Evolutionary conservation across 2,329 filamentous ascomycete genomes (phyloP).

Genomic region (Trichoderma koningiopsis): DNA sequence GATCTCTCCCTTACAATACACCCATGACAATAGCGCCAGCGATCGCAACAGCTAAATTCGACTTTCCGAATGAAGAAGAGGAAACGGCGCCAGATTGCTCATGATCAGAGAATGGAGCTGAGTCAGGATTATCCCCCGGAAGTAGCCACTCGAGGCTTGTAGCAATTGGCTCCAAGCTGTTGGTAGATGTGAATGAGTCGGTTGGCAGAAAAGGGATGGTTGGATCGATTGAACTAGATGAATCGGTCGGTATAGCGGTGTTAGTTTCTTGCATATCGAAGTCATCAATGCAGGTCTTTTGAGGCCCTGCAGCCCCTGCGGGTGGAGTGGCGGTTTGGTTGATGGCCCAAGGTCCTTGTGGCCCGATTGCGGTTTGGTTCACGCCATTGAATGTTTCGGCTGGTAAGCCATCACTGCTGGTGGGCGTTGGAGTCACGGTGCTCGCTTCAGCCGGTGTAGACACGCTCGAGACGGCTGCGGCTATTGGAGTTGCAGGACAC

Average conservation of each 20-base stretch:
- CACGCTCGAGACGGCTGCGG: conserved; percentile 37
- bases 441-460: conserved; percentile 38
- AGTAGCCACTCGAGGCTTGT: not conserved
- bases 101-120: conserved; percentile 14
- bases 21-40: conserved; percentile 36
- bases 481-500: conserved; percentile 44
- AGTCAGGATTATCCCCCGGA: conserved; percentile 2
- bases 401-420: conserved; percentile 36
- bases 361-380: conserved; percentile 43
- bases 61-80: conserved; percentile 34
- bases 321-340: not conserved
- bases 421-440: conserved; percentile 28
- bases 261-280: not conserved
- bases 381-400: conserved; percentile 45
- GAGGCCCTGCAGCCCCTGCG: not conserved
- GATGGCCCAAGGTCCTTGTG: not conserved
- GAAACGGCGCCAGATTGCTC: conserved; percentile 32
- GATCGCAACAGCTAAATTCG: conserved; percentile 33
- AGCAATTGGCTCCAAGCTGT: not conserved
- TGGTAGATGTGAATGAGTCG: not conserved
- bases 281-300: not conserved
- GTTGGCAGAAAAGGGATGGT: not conserved
- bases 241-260: not conserved
- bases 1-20: conserved; percentile 32
- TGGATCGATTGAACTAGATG: not conserved